Percentiles rank a stretch among this genome's conserved stretches.
Conservation (phyloP, 2,329 filamentous ascomycete genomes). For the Tolypocladium ovalisporum region DNA sequence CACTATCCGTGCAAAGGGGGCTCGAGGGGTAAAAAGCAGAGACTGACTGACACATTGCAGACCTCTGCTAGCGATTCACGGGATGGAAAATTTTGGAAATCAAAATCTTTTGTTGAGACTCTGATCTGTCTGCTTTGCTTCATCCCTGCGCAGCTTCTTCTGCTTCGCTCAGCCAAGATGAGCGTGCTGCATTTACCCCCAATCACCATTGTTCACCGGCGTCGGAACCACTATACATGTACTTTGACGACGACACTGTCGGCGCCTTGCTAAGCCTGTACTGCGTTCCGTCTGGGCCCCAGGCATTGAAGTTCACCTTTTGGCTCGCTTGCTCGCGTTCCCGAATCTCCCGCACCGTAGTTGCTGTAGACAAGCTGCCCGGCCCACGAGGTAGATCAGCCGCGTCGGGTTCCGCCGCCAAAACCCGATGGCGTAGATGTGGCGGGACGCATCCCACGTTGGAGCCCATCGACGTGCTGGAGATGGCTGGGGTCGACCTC, state of each 20-base stretch:
- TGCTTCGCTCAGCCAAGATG: not conserved
- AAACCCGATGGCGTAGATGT: not conserved
- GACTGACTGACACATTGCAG: not conserved
- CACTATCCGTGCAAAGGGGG: not conserved
- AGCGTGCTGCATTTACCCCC: too few species aligned
- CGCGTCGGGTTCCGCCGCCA: not conserved
- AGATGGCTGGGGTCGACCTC: not conserved
- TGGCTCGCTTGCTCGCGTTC: not conserved
- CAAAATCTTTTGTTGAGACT: not conserved
- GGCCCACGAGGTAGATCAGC: not conserved
- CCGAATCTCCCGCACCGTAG: constrained; percentile 12
- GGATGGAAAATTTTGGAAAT: not conserved
- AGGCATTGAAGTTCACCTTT: constrained; percentile 16
- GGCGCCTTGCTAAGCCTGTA: constrained; percentile 11
- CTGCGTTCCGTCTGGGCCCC: constrained; percentile 15
- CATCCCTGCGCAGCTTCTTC: not conserved
- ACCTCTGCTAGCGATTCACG: not conserved
- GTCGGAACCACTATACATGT: too few species aligned
- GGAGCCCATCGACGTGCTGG: not conserved
- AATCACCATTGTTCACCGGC: too few species aligned
- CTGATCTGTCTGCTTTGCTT: not conserved
- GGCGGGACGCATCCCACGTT: not conserved
- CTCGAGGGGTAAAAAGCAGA: not conserved
- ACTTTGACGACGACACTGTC: constrained; percentile 13
- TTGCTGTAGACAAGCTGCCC: constrained; percentile 18